Percentiles rank a stretch among this genome's conserved stretches.
Evolutionary conservation across 176 grass and related monocot species (phyloP).

Genomic region (Avena sativa): DNA sequence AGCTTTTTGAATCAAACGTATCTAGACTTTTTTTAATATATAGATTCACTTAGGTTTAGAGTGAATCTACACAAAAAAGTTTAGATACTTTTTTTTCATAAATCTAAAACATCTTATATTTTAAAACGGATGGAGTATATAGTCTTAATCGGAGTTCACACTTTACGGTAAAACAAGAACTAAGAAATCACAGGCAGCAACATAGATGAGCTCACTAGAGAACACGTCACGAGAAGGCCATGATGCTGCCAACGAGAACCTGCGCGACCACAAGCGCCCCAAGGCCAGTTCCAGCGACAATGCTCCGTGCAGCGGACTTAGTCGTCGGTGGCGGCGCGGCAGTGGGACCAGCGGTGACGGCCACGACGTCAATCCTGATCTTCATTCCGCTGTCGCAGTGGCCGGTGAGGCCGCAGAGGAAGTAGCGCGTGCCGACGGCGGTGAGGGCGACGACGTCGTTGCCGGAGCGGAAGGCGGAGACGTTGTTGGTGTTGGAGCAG

Average conservation of each 20-base stretch:
- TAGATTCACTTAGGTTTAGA: too few species aligned
- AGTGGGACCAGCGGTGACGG: background rate
- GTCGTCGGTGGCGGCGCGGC: background rate
- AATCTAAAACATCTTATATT: too few species aligned
- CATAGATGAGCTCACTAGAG: background rate
- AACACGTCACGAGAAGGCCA: background rate
- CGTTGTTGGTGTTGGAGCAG: conserved; percentile 57
- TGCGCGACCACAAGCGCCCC: background rate
- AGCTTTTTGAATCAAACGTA: too few species aligned
- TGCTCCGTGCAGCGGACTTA: background rate
- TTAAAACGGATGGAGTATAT: too few species aligned
- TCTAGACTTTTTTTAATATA: too few species aligned
- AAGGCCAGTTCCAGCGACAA: background rate
- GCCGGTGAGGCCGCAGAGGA: conserved; percentile 67
- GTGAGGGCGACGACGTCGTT: conserved; percentile 63
- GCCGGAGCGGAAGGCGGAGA: conserved; percentile 54
- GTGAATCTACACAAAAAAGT: too few species aligned
- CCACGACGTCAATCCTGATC: conserved; percentile 58
- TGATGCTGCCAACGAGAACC: background rate
- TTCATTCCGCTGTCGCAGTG: conserved; percentile 83
- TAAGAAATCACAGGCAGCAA: background rate
- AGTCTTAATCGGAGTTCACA: background rate
- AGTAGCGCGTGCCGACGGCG: conserved; percentile 61
- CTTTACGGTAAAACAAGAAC: background rate
- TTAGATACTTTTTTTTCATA: too few species aligned